Evolutionary conservation across 2,329 filamentous ascomycete species (phyloP).

Genomic region (Cladosporium sp.): DNA sequence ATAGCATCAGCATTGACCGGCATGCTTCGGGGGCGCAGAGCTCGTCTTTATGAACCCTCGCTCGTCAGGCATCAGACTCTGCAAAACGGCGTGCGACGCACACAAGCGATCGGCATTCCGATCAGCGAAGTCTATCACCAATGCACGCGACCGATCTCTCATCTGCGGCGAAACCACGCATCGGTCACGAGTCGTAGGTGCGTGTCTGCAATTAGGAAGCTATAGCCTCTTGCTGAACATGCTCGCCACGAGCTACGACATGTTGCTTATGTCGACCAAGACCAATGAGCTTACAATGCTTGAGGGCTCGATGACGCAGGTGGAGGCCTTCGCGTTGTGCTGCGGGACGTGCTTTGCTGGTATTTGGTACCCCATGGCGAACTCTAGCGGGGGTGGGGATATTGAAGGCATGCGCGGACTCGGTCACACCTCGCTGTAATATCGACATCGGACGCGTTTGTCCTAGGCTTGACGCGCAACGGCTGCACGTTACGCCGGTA

Average conservation of each 20-base stretch:
- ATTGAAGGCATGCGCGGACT: background rate
- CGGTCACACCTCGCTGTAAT: conserved; percentile 17
- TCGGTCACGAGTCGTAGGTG: conserved; percentile 1
- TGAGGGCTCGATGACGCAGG: conserved; percentile 5
- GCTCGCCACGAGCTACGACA: background rate
- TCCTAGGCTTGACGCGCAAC: background rate
- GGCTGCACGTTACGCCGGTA: background rate
- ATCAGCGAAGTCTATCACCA: conserved; percentile 13
- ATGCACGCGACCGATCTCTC: conserved; percentile 1
- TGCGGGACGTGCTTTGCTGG: background rate
- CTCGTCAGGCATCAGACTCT: background rate
- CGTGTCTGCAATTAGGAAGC: background rate
- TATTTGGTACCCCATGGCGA: conserved; percentile 12
- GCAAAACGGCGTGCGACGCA: background rate
- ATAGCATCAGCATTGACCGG: background rate
- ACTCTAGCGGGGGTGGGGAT: conserved; percentile 1
- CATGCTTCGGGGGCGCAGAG: background rate
- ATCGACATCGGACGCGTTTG: background rate
- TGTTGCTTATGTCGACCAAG: conserved; percentile 5
- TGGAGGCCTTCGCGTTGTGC: background rate
- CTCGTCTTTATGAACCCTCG: background rate
- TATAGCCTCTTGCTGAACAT: background rate
- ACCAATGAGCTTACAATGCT: conserved; percentile 6
- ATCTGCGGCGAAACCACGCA: conserved; percentile 5
- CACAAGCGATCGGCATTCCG: conserved; percentile 4